Base-by-base conservation (phyloP, 2,329 filamentous ascomycete genomes). In the Penicillium thymicola region DNA sequence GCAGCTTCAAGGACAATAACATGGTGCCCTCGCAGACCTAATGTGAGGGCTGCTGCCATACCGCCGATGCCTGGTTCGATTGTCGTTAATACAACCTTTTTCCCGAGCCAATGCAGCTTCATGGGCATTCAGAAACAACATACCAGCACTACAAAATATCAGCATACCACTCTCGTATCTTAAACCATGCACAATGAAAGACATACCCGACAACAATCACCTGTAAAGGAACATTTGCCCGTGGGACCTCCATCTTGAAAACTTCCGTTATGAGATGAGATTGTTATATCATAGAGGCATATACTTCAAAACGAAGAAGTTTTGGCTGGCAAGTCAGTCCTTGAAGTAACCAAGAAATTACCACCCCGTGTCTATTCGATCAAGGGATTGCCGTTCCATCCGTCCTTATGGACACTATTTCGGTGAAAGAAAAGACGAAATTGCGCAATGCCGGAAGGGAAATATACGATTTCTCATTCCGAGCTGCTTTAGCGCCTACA, bases 191-290 rank as follows among this genome's bases (percentile, higher is more conserved):
- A 47, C 10, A 36, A n/a, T 3, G 16, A 16, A 30, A 37, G 25
- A 60, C 70, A 52, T 65, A 73, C 71, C 71, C 71, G 58, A 73
- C 71, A 25, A 74, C 51, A 36, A 74, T 57, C 30, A 73, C 68
- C 52, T 71, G 59, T 7, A 74, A 57, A 36, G 70, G 61, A 27
- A 64, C 59, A 51, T 66, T 67, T 38, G 71, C 69, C 51, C 58
- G 61, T 49, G 56, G 49, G 6, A 64, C 46, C 25, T 50, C 51
- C 67, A 70, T 70, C 32, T 13, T 48, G 52, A 55, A 44, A 10
- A 14, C 13, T 21, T 23, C n/a, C 13, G 4, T 23, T 11, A 30
- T 30, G 13, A 32, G n/a, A 25, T 21, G 21, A 3, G 25, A 45
- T 16, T 25, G 16, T 7, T 25, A 48, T 42, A 8, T 23, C 14